Conservation (phyloP, 2,329 filamentous ascomycete species). For the Lachnellula arida region DNA sequence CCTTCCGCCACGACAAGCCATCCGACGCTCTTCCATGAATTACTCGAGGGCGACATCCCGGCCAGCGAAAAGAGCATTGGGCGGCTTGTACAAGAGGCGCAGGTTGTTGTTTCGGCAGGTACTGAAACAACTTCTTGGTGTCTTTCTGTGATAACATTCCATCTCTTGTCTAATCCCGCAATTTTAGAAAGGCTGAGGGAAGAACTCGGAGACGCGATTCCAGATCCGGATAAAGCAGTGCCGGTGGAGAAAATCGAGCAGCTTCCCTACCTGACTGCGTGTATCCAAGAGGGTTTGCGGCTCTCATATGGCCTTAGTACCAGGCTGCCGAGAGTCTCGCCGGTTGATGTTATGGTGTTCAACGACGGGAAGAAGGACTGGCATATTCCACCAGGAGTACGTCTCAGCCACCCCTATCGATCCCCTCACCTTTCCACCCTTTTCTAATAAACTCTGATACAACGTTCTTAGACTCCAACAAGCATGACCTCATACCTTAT, state of each 20-base stretch:
- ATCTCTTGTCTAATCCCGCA: conserved; percentile 31
- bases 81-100: conserved; percentile 33
- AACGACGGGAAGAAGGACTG: conserved; percentile 7
- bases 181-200: conserved; percentile 28
- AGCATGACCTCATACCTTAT: conserved; percentile 35
- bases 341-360: conserved; percentile 16
- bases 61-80: conserved; percentile 28
- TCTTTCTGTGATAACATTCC: conserved; percentile 32
- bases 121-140: conserved; percentile 34
- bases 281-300: conserved; percentile 31
- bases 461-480: conserved; percentile 30
- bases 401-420: not conserved
- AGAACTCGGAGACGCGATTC: conserved; percentile 31
- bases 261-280: conserved; percentile 28
- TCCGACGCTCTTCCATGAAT: conserved; percentile 17
- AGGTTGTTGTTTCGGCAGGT: conserved; percentile 31
- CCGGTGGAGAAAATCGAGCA: conserved; percentile 19
- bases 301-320: conserved; percentile 27
- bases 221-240: not conserved
- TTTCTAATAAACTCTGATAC: not conserved
- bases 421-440: not conserved
- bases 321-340: conserved; percentile 26
- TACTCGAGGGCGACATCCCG: conserved; percentile 24
- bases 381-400: conserved; percentile 20
- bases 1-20: not conserved